Conservation (phyloP, 331 rosid species). For the Quercus lobata region DNA sequence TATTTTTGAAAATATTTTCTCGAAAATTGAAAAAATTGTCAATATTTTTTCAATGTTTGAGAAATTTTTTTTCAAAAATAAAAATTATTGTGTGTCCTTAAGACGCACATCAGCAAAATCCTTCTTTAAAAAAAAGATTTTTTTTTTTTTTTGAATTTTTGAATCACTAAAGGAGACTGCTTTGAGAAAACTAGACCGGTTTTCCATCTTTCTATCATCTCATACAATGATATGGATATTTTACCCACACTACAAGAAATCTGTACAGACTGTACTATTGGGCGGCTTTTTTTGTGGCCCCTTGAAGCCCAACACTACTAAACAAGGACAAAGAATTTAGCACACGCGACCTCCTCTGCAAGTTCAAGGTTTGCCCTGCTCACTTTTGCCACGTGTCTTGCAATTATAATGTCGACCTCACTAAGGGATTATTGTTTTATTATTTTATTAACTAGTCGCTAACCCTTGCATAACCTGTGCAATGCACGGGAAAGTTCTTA, state of each 20-base stretch:
- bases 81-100: too few relatives aligned
- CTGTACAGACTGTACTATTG: too few relatives aligned
- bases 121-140: too few relatives aligned
- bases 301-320: conserved; percentile 34
- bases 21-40: too few relatives aligned
- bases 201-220: neutral
- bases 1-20: too few relatives aligned
- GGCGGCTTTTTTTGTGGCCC: conserved; percentile 38
- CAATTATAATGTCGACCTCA: neutral
- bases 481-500: too few relatives aligned
- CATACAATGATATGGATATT: too few relatives aligned
- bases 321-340: neutral
- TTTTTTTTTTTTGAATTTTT: neutral
- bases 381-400: neutral
- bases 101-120: fast-evolving
- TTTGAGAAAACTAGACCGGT: neutral
- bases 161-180: neutral
- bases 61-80: too few relatives aligned
- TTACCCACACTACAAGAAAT: too few relatives aligned
- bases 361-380: neutral
- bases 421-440: neutral
- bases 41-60: too few relatives aligned
- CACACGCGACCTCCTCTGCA: neutral
- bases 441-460: too few relatives aligned
- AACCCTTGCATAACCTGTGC: too few relatives aligned